A percentile compares a stretch with the other conserved stretches of the same genome.
Evolutionary conservation across 2,329 filamentous ascomycete species (phyloP).

Genomic region (Camptophora hylomeconis): DNA sequence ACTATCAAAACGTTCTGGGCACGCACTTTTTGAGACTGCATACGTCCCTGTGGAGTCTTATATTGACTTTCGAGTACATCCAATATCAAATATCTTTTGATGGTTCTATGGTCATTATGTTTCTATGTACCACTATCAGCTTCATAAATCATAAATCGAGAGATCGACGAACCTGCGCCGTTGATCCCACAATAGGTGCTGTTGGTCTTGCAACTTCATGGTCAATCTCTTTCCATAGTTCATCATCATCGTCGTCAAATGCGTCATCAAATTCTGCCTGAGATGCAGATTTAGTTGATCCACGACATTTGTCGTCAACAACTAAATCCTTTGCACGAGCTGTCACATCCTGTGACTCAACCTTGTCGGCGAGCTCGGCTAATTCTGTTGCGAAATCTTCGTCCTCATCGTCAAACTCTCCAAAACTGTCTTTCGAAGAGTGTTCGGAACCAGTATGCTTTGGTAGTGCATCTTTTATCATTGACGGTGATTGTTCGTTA

Average conservation of each 20-base stretch:
- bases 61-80: constrained; percentile 60
- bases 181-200: not conserved
- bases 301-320: not conserved
- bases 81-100: constrained; percentile 76
- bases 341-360: constrained; percentile 10
- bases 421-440: constrained; percentile 8
- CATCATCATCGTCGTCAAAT: constrained; percentile 59
- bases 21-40: constrained; percentile 58
- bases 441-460: too few species aligned
- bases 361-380: constrained; percentile 15
- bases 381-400: constrained; percentile 20
- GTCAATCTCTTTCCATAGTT: constrained; percentile 61
- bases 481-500: not conserved
- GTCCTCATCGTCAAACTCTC: constrained; percentile 21
- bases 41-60: constrained; percentile 46
- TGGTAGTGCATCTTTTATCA: too few species aligned
- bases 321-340: not conserved
- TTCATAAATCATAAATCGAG: constrained; percentile 22
- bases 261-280: constrained; percentile 37
- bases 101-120: constrained; percentile 49
- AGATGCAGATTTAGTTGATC: constrained; percentile 5
- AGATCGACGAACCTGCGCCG: constrained; percentile 5
- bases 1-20: not conserved
- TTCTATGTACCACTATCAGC: constrained; percentile 59
- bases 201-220: constrained; percentile 43